Evolutionary conservation across 192 early-diverging fungal species (phyloP).

Genomic region (Dispira simplex): DNA sequence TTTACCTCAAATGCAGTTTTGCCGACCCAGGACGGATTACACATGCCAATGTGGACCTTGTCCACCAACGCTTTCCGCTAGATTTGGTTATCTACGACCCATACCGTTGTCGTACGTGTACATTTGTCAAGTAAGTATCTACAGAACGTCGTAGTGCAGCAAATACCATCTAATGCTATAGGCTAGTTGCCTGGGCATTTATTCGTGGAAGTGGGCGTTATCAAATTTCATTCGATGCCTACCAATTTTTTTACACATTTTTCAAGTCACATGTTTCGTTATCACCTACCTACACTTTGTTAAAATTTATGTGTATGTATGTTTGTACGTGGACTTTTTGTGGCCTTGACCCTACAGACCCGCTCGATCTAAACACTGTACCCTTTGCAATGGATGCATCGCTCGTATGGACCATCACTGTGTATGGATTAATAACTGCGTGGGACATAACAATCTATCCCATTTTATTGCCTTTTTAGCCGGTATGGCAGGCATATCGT

Average conservation of each 20-base stretch:
- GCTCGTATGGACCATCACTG: slow-evolving; percentile 33
- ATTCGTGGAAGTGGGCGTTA: not conserved
- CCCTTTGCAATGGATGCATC: slow-evolving; percentile 23
- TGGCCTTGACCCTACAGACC: not conserved
- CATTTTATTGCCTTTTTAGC: slow-evolving; percentile 26
- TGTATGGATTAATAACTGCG: slow-evolving; percentile 34
- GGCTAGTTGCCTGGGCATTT: not conserved
- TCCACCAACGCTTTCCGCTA: not conserved
- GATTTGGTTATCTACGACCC: not conserved
- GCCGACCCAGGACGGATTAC: not conserved
- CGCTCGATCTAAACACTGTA: slow-evolving; percentile 34
- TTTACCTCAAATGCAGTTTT: not conserved
- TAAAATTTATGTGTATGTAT: no score
- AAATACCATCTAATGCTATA: not conserved
- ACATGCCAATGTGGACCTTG: not conserved
- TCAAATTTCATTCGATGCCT: not conserved
- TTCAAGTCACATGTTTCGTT: no score
- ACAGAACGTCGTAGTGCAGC: not conserved
- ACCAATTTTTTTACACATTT: no score
- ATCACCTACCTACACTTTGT: no score
- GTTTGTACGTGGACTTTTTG: no score
- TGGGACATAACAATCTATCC: slow-evolving; percentile 25
- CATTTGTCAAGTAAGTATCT: slow-evolving; percentile 1
- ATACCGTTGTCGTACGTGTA: slow-evolving; percentile 1
- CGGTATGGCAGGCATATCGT: slow-evolving; percentile 18